These are phyloP conservation scores for Arthrobotrys sphaeroides DNA, from an alignment of 2,329 filamentous ascomycete species.

Conservation along the genomic window DNA sequence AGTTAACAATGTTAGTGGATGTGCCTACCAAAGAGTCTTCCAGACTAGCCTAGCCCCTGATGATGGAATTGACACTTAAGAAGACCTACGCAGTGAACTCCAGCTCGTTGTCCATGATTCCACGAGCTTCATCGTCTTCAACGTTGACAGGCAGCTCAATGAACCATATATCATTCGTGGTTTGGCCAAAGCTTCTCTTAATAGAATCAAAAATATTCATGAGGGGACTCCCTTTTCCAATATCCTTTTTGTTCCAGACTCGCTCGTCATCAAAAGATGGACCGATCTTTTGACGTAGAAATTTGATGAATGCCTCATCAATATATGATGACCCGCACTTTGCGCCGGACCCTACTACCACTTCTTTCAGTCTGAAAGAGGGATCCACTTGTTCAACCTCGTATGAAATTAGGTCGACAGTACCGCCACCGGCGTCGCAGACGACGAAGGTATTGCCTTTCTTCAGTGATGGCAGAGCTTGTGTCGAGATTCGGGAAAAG, in stretches of 20 bases:
- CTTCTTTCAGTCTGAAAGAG: constrained; percentile 38
- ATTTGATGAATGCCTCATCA: constrained; percentile 46
- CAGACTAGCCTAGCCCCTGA: too few species aligned
- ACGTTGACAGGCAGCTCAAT: constrained; percentile 36
- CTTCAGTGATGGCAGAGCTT: background rate
- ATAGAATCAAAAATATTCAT: constrained; percentile 50
- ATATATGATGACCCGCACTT: constrained; percentile 55
- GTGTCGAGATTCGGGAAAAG: background rate
- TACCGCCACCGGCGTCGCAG: constrained; percentile 55
- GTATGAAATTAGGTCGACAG: constrained; percentile 55
- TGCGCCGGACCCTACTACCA: constrained; percentile 42
- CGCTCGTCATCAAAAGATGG: constrained; percentile 7
- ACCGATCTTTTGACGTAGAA: constrained; percentile 35
- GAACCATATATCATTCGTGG: constrained; percentile 8
- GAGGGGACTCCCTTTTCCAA: constrained; percentile 25
- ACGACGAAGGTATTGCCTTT: constrained; percentile 50
- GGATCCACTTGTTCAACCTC: constrained; percentile 28
- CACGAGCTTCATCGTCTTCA: constrained; percentile 33
- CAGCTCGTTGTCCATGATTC: constrained; percentile 51
- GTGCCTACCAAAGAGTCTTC: too few species aligned
- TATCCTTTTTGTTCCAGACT: constrained; percentile 30
- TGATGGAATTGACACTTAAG: background rate
- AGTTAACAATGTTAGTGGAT: background rate
- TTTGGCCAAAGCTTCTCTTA: constrained; percentile 51
- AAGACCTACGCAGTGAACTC: constrained; percentile 27